These are phyloP conservation scores for Gaeumannomyces sp. DNA, from an alignment of 2,329 filamentous ascomycete species.

Conservation along the genomic window DNA sequence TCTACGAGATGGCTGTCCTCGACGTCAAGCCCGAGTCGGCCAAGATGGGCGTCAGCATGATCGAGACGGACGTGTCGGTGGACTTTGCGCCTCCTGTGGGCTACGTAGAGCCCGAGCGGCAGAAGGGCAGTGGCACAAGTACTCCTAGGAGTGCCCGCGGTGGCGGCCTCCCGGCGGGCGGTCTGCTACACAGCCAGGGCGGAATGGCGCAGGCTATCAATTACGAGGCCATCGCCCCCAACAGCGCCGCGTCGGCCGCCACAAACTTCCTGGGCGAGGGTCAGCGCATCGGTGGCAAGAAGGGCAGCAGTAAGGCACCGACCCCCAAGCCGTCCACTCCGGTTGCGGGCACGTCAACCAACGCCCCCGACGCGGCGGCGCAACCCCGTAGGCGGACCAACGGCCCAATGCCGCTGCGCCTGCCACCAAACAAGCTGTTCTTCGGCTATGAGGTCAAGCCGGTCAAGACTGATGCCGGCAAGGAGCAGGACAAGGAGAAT, in stretches of 20 bases:
- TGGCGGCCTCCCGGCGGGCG: constrained; percentile 61
- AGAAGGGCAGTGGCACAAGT: constrained; percentile 66
- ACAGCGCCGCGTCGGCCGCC: constrained; percentile 58
- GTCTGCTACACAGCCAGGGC: constrained; percentile 74
- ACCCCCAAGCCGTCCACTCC: constrained; percentile 71
- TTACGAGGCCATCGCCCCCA: constrained; percentile 83
- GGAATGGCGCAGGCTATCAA: constrained; percentile 99
- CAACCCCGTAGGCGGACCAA: constrained; percentile 50
- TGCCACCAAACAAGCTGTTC: constrained; percentile 88
- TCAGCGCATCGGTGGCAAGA: constrained; percentile 77
- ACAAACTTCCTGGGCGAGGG: constrained; percentile 78
- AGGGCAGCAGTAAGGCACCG: constrained; percentile 68
- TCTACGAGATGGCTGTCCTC: constrained; percentile 87
- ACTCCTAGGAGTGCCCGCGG: constrained; percentile 63
- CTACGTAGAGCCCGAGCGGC: constrained; percentile 78
- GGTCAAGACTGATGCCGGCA: constrained; percentile 70
- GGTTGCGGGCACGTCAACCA: constrained; percentile 49
- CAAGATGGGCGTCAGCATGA: constrained; percentile 83
- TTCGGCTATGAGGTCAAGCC: constrained; percentile 94
- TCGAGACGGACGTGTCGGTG: constrained; percentile 93
- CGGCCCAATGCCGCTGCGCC: constrained; percentile 76
- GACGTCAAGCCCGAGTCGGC: constrained; percentile 84
- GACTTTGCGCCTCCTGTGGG: constrained; percentile 93
- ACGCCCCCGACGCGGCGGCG: constrained; percentile 20
- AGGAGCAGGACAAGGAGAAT: constrained; percentile 59